These are phyloP conservation scores for Epicoccum nigrum DNA, from an alignment of 2,329 filamentous ascomycete species.

Conservation along the genomic window DNA sequence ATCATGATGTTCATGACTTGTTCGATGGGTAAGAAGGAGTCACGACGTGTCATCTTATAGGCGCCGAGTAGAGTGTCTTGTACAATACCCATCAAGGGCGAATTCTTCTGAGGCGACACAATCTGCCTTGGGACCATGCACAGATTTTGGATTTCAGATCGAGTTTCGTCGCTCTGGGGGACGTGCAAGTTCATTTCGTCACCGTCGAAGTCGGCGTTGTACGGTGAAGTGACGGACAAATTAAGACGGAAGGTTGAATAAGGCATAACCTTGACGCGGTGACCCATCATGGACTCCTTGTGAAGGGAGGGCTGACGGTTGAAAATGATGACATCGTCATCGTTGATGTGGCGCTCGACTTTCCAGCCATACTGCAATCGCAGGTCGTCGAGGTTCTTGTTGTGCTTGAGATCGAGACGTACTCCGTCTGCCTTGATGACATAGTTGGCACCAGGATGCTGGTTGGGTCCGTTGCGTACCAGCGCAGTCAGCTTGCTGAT, in stretches of 20 bases:
- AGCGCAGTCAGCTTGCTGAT: slow-evolving; percentile 88
- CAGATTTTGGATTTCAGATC: slow-evolving; percentile 90
- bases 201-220: slow-evolving; percentile 99
- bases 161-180: slow-evolving; percentile 94
- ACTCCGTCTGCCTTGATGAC: slow-evolving; percentile 93
- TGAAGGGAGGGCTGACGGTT: slow-evolving; percentile 98
- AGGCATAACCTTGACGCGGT: slow-evolving; percentile 96
- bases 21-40: slow-evolving; percentile 88
- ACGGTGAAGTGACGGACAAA: slow-evolving; percentile 94
- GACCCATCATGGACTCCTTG: slow-evolving; percentile 99
- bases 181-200: slow-evolving; percentile 99
- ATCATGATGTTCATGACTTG: slow-evolving; percentile 96
- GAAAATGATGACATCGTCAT: slow-evolving; percentile 98
- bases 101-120: slow-evolving; percentile 95
- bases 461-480: slow-evolving; percentile 91
- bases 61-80: slow-evolving; percentile 96
- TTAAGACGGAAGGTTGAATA: slow-evolving; percentile 99
- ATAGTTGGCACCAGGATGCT: slow-evolving; percentile 95
- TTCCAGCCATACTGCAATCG: slow-evolving; percentile 96
- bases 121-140: slow-evolving; percentile 99
- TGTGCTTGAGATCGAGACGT: slow-evolving; percentile 91
- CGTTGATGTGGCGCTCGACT: slow-evolving; percentile 94
- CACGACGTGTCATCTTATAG: slow-evolving; percentile 94
- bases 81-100: slow-evolving; percentile 98
- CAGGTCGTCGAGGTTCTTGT: slow-evolving; percentile 85